Base-by-base conservation (phyloP, 2,329 filamentous ascomycete species). In the Moelleriella libera region DNA sequence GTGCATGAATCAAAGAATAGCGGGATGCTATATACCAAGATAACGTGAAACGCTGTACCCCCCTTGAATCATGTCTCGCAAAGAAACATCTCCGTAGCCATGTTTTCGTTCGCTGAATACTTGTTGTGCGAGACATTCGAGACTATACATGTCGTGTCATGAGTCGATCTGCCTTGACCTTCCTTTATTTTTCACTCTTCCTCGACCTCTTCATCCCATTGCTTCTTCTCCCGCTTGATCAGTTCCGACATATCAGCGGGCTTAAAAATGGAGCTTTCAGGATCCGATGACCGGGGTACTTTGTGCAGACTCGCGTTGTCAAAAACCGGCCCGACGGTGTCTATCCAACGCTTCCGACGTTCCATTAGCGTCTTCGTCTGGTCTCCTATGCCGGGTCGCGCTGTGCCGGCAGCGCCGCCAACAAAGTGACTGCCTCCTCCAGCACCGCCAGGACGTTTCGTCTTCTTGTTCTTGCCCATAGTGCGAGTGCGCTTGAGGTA, bases 401-500 rank as follows among this genome's bases (percentile, higher is more conserved):
- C 81, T 62, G 78, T 81, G 31, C 77, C 80, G 9, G 75, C 69
- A 31, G 68, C 77, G 34, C 71, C 71, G n/a, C 75, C 75, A n/a
- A 71, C 65, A 52, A 70, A 59, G 65, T 87, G 76, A 57, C 77
- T 81, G 43, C 83, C 83, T 51, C 82, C 85, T 29, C 83, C 82
- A 2, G 83, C 82, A 47, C 84, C 86, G 43, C 85, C 85, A 2
- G 80, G 82, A 5, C 83, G 72, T 61, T 94, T 90, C 49, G 88
- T 83, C 68, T 94, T 95, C 65, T 94, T 94, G 64, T 81, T 88
- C 69, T 97, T 94, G 62, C 89, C 87, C 67, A 97, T 83, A 1
- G 88, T 95, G 44, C 92, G 82, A 30, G 90, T 97, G 29, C 92
- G 85, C 69, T 98, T 98, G 43, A 94, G 80, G 60, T 97, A 98